Conservation (phyloP, 208 protist genomes). For the Acanthamoeba royreba region DNA sequence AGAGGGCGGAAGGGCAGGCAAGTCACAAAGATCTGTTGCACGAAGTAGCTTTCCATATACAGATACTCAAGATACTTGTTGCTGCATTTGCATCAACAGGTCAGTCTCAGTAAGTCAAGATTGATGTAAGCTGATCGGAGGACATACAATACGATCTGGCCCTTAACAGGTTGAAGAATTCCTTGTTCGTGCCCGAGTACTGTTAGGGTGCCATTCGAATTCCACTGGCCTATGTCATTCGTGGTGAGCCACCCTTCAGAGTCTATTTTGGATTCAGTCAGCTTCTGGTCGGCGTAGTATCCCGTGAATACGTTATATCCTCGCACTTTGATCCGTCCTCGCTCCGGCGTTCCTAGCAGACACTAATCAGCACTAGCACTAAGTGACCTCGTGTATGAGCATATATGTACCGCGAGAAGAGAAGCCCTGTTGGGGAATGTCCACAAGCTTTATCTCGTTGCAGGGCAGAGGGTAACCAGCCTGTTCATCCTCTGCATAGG, state of each 20-base stretch:
- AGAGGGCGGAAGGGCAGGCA: slow-evolving; percentile 59
- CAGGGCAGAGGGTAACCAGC: slow-evolving; percentile 19
- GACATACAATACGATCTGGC: slow-evolving; percentile 62
- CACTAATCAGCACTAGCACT: background rate
- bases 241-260: slow-evolving; percentile 86
- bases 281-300: slow-evolving; percentile 72
- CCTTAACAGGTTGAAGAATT: slow-evolving; percentile 86
- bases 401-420: background rate
- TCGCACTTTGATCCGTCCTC: slow-evolving; percentile 75
- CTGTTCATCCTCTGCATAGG: background rate
- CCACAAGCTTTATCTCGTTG: slow-evolving; percentile 21
- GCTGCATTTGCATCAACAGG: background rate
- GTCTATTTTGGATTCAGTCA: slow-evolving; percentile 64
- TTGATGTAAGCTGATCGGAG: background rate
- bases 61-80: slow-evolving; percentile 35
- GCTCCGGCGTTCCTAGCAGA: background rate
- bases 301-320: slow-evolving; percentile 75
- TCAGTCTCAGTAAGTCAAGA: background rate
- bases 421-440: background rate
- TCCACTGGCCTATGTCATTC: slow-evolving; percentile 81
- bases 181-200: slow-evolving; percentile 88
- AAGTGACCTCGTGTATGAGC: background rate
- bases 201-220: slow-evolving; percentile 67
- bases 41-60: slow-evolving; percentile 50
- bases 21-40: slow-evolving; percentile 61